A percentile compares a stretch with the other conserved stretches of the same genome.
These are phyloP conservation scores for Mortierella sp. DNA, from an alignment of 371 early-diverging fungal species.

Conservation along the genomic window DNA sequence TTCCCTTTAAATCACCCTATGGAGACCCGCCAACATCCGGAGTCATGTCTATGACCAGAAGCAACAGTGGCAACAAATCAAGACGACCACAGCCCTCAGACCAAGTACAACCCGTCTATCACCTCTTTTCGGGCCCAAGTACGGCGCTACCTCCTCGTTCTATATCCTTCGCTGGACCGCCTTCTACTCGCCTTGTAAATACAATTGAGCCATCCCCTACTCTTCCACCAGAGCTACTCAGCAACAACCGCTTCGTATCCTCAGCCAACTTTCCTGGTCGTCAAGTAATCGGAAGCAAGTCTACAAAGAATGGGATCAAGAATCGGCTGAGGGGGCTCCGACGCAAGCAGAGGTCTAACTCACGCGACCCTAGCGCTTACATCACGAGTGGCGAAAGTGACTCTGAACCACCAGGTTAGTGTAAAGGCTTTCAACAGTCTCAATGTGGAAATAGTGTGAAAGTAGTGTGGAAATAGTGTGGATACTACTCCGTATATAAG, in stretches of 20 bases:
- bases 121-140: slow-evolving; percentile 10
- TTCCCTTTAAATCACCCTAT: background rate
- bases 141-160: slow-evolving; percentile 21
- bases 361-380: slow-evolving; percentile 23
- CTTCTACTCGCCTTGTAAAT: background rate
- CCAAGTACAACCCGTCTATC: slow-evolving; percentile 8
- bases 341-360: slow-evolving; percentile 28
- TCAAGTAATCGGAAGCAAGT: slow-evolving; percentile 18
- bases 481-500: background rate
- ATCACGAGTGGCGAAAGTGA: slow-evolving; percentile 54
- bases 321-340: slow-evolving; percentile 36
- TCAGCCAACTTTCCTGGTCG: slow-evolving; percentile 17
- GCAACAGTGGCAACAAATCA: slow-evolving; percentile 16
- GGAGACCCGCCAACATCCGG: background rate
- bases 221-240: background rate
- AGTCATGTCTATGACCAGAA: background rate
- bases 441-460: background rate
- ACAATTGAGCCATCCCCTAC: background rate
- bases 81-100: background rate
- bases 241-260: background rate
- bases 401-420: slow-evolving; percentile 48
- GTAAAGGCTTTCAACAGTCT: background rate
- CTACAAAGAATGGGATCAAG: slow-evolving; percentile 45
- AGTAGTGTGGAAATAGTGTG: background rate
- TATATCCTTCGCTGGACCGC: slow-evolving; percentile 11